Evolutionary conservation across 2,329 filamentous ascomycete species (phyloP), one percentile per base, ranked within the genome.

Genomic region (Cercospora zeae-maydis): DNA sequence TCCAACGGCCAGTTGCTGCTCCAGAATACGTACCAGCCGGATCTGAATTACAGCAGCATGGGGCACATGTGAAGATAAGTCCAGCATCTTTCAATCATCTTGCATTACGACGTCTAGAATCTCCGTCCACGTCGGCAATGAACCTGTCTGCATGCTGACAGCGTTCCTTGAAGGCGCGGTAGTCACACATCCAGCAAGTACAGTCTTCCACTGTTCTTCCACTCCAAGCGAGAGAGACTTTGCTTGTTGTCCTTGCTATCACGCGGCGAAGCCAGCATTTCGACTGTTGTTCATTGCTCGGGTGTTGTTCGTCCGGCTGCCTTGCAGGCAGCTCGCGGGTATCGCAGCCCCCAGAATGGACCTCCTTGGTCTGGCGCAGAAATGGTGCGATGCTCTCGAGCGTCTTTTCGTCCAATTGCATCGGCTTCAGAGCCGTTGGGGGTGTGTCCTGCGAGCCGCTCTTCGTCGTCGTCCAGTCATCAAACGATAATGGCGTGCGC

Each of bases 21-120:
- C 16, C 65, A 68, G 68, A 69, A 67, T 30, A 65, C 49, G n/a
- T 69, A 67, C 60, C 70, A 69, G 59, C 68, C 67, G 19, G 69
- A 70, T 53, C 24, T 69, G 45, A 69, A 68, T 34, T 70, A 66
- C 27, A 61, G 63, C n/a, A 53, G 39, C n/a, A 62, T 67, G 63
- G 61, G 58, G n/a, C 64, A 66, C 21, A 67, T 63, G 57, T 68
- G 54, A 49, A 19, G 49, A 33, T 13, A n/a, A n/a, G 11, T 34
- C 49, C 30, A 27, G 31, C 49, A 33, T 19, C 9, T 16, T 53
- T 21, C 13, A 39, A 8, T 59, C 42, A 59, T 39, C 45, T 19
- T 52, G 33, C 27, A 53, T 53, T 53, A n/a, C 31, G 49, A 14
- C 31, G 49, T 1, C n/a, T 16, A 34, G 27, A 16, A 4, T 11